Evolutionary conservation across 345 rosid genomes (phyloP).

Genomic region (Populus davidiana): DNA sequence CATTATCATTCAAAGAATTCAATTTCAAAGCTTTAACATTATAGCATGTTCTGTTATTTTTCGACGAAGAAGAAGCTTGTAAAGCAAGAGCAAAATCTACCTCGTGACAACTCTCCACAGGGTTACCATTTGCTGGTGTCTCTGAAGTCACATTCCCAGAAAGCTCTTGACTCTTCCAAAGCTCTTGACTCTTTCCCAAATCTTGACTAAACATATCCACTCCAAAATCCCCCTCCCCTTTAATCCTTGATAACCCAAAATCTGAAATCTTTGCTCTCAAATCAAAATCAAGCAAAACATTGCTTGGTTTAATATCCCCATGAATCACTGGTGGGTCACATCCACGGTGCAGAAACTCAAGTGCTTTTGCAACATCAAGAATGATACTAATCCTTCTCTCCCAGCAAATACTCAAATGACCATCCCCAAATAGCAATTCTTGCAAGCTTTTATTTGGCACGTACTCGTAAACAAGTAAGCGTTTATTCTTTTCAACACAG

Average conservation of each 20-base stretch:
- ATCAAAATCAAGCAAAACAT: conserved; percentile 83
- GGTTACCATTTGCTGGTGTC: conserved; percentile 26
- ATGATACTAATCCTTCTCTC: conserved; percentile 60
- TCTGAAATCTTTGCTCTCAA: conserved; percentile 83
- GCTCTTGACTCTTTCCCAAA: conserved; percentile 79
- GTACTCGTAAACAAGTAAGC: conserved; percentile 86
- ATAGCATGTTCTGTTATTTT: conserved; percentile 53
- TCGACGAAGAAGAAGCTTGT: conserved; percentile 91
- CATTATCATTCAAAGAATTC: conserved; percentile 45
- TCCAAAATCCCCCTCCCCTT: conserved; percentile 75
- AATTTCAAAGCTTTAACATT: conserved; percentile 57
- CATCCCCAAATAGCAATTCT: conserved; percentile 67
- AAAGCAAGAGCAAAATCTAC: conserved; percentile 91
- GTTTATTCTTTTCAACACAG: conserved; percentile 71
- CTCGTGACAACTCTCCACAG: conserved; percentile 40
- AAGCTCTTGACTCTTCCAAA: conserved; percentile 64
- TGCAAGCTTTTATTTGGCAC: conserved; percentile 94
- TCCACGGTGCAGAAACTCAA: conserved; percentile 78
- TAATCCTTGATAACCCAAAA: conserved; percentile 88
- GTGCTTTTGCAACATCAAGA: conserved; percentile 83
- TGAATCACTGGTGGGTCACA: conserved; percentile 97
- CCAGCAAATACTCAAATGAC: conserved; percentile 61
- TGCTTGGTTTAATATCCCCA: conserved; percentile 94
- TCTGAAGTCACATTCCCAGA: conserved; percentile 59
- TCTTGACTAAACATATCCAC: conserved; percentile 85